Conservation (phyloP, 2,329 filamentous ascomycete genomes). For the Setomelanomma holmii region DNA sequence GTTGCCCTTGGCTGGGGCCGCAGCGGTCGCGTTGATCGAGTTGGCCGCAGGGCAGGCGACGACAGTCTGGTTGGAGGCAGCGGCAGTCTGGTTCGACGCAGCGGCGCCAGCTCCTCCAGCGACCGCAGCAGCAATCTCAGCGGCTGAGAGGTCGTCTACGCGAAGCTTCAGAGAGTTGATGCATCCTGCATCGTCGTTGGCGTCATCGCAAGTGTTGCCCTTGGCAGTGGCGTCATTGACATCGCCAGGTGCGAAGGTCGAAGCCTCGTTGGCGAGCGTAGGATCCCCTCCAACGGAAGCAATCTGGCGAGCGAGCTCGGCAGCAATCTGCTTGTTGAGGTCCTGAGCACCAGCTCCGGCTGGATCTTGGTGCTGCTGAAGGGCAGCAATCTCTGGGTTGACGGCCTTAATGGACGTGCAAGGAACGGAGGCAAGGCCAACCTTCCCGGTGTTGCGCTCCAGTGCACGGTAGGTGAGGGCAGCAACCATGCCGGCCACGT, state of each 20-base stretch:
- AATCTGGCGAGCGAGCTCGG: constrained; percentile 67
- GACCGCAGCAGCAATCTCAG: constrained; percentile 60
- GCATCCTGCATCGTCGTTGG: constrained; percentile 59
- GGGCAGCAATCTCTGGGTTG: constrained; percentile 70
- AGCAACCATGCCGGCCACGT: constrained; percentile 62
- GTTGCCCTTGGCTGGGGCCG: neutral
- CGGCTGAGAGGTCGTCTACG: constrained; percentile 61
- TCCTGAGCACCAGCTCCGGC: constrained; percentile 64
- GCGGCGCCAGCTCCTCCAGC: constrained; percentile 33
- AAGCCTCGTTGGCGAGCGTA: constrained; percentile 64
- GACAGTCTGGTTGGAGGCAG: neutral
- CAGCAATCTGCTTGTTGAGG: constrained; percentile 67
- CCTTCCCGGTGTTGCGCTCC: constrained; percentile 67
- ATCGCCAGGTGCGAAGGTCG: constrained; percentile 69
- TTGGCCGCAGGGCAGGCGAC: neutral
- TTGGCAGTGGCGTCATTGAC: constrained; percentile 58
- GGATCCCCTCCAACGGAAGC: constrained; percentile 68
- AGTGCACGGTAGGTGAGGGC: constrained; percentile 62
- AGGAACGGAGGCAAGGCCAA: constrained; percentile 64
- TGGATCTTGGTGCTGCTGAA: constrained; percentile 72
- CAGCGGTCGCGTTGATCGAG: too few relatives aligned
- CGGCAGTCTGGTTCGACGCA: constrained; percentile 22
- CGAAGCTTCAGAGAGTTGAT: constrained; percentile 62
- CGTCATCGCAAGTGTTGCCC: constrained; percentile 62
- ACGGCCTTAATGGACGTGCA: constrained; percentile 63